Percentiles rank a stretch among this genome's conserved stretches.
Evolutionary conservation across 2,329 filamentous ascomycete genomes (phyloP).

Genomic region (Hirsutella thompsonii): DNA sequence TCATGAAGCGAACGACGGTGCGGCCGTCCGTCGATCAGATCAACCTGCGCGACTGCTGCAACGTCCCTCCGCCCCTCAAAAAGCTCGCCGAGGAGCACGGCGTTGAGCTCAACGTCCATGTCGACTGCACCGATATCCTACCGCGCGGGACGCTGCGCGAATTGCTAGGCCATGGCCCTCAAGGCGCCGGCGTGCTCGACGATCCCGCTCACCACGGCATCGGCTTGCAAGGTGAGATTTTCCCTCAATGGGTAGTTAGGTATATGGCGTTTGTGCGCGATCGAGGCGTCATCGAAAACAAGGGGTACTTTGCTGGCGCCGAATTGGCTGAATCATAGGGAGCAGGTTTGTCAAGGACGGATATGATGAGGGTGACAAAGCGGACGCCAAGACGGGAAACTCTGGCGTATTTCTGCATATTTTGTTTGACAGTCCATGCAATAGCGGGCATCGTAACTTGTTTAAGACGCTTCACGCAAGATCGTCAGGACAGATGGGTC

Average conservation of each 20-base stretch:
- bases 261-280: slow-evolving; percentile 94
- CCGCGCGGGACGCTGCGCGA: slow-evolving; percentile 76
- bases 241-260: slow-evolving; percentile 89
- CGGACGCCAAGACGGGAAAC: not conserved
- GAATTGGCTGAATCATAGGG: slow-evolving; percentile 32
- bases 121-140: slow-evolving; percentile 85
- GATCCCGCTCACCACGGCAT: slow-evolving; percentile 34
- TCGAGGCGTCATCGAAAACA: slow-evolving; percentile 92
- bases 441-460: slow-evolving; percentile 18
- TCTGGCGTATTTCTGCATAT: not conserved
- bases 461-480: not conserved
- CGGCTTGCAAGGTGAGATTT: slow-evolving; percentile 64
- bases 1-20: slow-evolving; percentile 58
- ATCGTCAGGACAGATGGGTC: not conserved
- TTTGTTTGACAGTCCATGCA: slow-evolving; percentile 2
- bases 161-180: slow-evolving; percentile 59
- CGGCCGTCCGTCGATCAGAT: slow-evolving; percentile 85
- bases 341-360: not conserved
- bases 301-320: slow-evolving; percentile 89
- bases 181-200: slow-evolving; percentile 65
- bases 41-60: slow-evolving; percentile 91
- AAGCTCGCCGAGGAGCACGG: slow-evolving; percentile 69
- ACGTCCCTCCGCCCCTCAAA: slow-evolving; percentile 78
- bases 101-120: slow-evolving; percentile 85
- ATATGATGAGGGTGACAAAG: not conserved